A percentile compares a stretch with the other conserved stretches of the same genome.
Evolutionary conservation across 2,329 filamentous ascomycete genomes (phyloP).

Genomic region (Colletotrichum sp.): DNA sequence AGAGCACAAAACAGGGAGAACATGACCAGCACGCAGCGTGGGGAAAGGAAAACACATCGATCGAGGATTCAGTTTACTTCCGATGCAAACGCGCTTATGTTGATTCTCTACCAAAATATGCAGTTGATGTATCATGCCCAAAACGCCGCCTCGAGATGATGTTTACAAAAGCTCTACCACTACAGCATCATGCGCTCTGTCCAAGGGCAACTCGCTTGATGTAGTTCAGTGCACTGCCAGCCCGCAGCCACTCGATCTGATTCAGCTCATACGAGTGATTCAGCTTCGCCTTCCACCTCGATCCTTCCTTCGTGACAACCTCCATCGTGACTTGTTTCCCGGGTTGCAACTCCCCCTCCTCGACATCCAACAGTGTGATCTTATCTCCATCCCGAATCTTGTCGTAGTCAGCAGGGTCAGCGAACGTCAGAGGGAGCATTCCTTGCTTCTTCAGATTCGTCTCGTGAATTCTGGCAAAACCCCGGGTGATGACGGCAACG

Average conservation of each 20-base stretch:
- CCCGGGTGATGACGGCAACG: constrained; percentile 80
- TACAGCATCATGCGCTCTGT: neutral
- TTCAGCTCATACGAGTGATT: constrained; percentile 36
- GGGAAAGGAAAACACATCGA: neutral
- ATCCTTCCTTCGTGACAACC: constrained; percentile 28
- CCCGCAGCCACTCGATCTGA: constrained; percentile 35
- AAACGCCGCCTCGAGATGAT: neutral
- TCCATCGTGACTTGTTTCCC: constrained; percentile 33
- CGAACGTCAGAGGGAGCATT: constrained; percentile 64
- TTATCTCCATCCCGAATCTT: constrained; percentile 55
- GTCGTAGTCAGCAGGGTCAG: constrained; percentile 76
- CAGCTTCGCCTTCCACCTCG: constrained; percentile 30
- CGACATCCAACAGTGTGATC: constrained; percentile 6
- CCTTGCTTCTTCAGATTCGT: constrained; percentile 91
- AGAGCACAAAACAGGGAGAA: neutral
- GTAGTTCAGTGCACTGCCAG: constrained; percentile 39
- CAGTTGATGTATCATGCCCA: neutral
- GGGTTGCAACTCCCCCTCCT: constrained; percentile 26
- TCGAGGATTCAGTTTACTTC: neutral
- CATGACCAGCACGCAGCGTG: neutral
- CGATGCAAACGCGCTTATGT: neutral
- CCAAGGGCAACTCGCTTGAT: constrained; percentile 23
- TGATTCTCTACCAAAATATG: neutral
- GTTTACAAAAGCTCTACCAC: neutral
- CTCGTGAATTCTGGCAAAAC: constrained; percentile 90